Base-by-base conservation (phyloP, 495 filamentous ascomycete species). In the Acidiella bohemica region DNA sequence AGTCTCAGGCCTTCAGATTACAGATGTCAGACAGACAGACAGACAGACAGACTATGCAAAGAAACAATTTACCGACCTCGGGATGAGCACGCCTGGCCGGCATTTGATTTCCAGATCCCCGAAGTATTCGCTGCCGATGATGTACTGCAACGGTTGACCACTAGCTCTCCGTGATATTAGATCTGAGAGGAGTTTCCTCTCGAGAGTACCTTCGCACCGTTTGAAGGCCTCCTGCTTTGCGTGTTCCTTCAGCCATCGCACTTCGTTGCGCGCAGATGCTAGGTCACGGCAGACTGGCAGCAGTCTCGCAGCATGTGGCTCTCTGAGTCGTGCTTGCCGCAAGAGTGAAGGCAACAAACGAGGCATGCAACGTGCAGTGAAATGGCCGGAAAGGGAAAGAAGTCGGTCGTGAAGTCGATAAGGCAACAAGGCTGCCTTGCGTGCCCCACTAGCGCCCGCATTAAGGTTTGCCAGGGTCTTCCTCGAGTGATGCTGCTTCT, bases 61-160 rank as follows among this genome's bases (percentile, higher is more conserved):
- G 18, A 14, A 16, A 8, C 32, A 14, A 24, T 19, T 14, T 10
- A 53, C 57, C 1, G 24, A 85, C 74, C 87, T 68, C 21, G 88
- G 88, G 46, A 97, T 93, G 31, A 97, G 58, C 0, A 94, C 86
- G 0, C 81, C 81, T 11, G 63, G 69, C 25, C 61, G 59, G 49
- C 84, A 93, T 27, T 67, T 59, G n/a, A 97, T 81, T 28, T 87
- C 77, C 10, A 94, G 58, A 2, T 76, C 63, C 0, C 86, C 87
- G 54, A 97, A 95, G 10, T 81, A 87, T 53, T 96, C 87, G 12
- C 75, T 75, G 0, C 86, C 86, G 3, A 97, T 65, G 9, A 95
- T 71, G 53, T 95, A 97, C 54, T 96, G 90, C 5, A 97, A 62
- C 0, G 90, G 90, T 26, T 70, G 61, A 1, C 86, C 86, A 20